Evolutionary conservation across 352 stramenopile genomes (phyloP).

Genomic region (Aphanomyces astaci): DNA sequence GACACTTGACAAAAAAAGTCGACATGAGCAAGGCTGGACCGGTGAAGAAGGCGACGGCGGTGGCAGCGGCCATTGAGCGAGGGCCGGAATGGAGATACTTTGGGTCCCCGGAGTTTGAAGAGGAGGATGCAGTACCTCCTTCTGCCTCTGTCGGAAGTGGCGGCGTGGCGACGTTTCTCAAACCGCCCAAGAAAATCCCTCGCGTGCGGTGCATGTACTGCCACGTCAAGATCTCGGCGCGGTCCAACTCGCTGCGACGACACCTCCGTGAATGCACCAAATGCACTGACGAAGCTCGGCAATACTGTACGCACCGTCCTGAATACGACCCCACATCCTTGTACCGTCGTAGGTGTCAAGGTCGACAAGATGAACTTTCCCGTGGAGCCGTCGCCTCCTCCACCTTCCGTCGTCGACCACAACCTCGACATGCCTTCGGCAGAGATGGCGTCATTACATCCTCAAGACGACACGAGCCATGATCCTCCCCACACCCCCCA

Average conservation of each 20-base stretch:
- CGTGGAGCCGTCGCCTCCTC: neutral
- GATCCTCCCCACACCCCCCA: neutral
- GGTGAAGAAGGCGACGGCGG: neutral
- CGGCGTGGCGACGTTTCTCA: neutral
- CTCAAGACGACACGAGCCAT: neutral
- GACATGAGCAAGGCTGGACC: neutral
- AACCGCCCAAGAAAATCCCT: conserved; percentile 21
- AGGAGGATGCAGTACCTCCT: neutral
- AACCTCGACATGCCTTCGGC: too few species aligned
- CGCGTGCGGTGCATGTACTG: conserved; percentile 12
- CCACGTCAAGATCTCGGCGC: neutral
- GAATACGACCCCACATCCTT: neutral
- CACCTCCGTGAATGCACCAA: conserved; percentile 17
- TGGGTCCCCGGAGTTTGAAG: conserved; percentile 3
- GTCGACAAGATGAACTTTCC: conserved; percentile 7
- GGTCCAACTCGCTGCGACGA: conserved; percentile 16
- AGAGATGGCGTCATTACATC: too few species aligned
- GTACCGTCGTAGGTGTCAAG: conserved; percentile 12
- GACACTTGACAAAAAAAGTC: neutral
- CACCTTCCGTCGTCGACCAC: too few species aligned
- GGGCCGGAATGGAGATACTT: conserved; percentile 20
- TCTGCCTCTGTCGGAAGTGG: neutral
- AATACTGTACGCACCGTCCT: conserved; percentile 3
- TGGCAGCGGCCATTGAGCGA: neutral
- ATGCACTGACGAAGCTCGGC: conserved; percentile 19